phyloP scores from a whole-genome alignment of 805 yeast genomes.

The Kuraishia cidri region DNA sequence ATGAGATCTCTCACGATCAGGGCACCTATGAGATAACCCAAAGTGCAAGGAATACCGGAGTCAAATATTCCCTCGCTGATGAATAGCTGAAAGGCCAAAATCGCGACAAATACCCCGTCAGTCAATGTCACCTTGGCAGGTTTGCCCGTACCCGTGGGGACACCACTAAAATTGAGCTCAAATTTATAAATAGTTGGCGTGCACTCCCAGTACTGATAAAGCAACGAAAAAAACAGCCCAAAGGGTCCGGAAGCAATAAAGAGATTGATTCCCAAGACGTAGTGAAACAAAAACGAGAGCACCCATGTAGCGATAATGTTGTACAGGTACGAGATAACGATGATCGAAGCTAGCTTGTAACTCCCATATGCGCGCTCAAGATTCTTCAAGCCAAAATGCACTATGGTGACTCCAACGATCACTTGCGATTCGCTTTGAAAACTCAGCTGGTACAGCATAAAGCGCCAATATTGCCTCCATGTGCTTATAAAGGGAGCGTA shows the following conservation, averaged over 20 bases:
- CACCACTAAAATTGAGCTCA: conserved; percentile 22
- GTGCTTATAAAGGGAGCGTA: conserved; percentile 45
- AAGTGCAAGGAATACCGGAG: conserved; percentile 26
- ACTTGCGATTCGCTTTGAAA: conserved; percentile 55
- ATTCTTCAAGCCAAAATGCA: conserved; percentile 42
- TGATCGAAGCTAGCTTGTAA: conserved; percentile 37
- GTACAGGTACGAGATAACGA: conserved; percentile 35
- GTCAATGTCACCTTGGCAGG: conserved; percentile 16
- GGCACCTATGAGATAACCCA: conserved; percentile 35
- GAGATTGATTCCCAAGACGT: conserved; percentile 23
- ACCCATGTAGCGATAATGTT: conserved; percentile 30
- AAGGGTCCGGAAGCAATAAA: conserved; percentile 37
- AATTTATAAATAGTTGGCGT: conserved; percentile 31
- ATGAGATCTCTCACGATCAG: conserved; percentile 31
- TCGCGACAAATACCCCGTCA: conserved; percentile 22
- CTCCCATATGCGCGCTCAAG: conserved; percentile 54
- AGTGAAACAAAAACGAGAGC: conserved; percentile 19
- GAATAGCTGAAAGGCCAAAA: conserved; percentile 22
- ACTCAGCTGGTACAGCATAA: conserved; percentile 37
- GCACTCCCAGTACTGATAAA: conserved; percentile 27
- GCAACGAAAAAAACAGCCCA: conserved; percentile 26
- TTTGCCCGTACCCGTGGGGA: conserved; percentile 12
- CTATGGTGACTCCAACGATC: conserved; percentile 29
- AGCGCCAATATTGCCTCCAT: conserved; percentile 52
- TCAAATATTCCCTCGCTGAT: conserved; percentile 31